phyloP scores from a whole-genome alignment of 148 eudicot genomes.

The Rhododendron molle region DNA sequence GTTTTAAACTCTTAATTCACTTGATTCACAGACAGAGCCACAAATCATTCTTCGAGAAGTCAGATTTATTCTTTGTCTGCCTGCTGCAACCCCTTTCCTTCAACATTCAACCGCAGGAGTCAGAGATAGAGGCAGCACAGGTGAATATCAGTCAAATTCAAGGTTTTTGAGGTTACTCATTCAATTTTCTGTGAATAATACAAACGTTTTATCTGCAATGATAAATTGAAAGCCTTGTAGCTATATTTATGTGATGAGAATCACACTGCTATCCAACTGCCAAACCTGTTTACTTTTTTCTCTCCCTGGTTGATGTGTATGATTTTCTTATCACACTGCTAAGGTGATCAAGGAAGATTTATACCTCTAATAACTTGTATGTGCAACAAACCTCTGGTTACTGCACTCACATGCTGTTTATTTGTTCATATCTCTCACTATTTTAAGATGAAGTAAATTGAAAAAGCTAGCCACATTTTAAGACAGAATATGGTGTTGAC shows the following conservation, averaged over 20 bases:
- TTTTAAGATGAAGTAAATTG: neutral
- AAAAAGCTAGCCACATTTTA: neutral
- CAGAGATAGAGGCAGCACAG: constrained; percentile 75
- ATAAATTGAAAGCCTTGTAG: neutral
- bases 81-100: constrained; percentile 47
- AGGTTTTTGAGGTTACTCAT: neutral
- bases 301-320: neutral
- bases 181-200: neutral
- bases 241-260: neutral
- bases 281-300: neutral
- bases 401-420: neutral
- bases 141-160: constrained; percentile 22
- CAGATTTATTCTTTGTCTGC: constrained; percentile 60
- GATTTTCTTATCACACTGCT: neutral
- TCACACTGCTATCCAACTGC: neutral
- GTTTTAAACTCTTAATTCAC: neutral
- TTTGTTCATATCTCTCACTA: neutral
- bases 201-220: neutral
- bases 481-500: neutral
- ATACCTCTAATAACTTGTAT: neutral
- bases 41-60: constrained; percentile 54
- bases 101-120: constrained; percentile 50
- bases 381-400: neutral
- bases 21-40: constrained; percentile 55
- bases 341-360: neutral